These are phyloP conservation scores for Sideroxylon spinosum DNA, from an alignment of 179 eudicot genomes.

Conservation along the genomic window DNA sequence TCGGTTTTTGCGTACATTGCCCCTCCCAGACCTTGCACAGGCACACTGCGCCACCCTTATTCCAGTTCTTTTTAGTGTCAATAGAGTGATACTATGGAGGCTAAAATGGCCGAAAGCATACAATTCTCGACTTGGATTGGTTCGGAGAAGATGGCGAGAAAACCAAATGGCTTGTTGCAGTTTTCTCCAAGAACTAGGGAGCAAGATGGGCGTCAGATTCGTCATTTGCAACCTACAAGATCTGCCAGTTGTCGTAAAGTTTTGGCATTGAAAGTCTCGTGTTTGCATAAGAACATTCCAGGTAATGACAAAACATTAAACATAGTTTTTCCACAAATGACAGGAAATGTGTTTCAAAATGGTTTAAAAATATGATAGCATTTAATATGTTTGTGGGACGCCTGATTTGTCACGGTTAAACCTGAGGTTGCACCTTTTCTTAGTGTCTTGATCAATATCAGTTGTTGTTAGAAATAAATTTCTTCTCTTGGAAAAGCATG, in stretches of 20 bases:
- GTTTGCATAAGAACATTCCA: conserved; percentile 40
- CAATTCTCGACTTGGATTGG: conserved; percentile 47
- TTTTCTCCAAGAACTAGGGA: conserved; percentile 33
- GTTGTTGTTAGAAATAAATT: not conserved
- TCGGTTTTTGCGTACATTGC: too few species aligned
- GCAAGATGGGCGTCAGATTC: conserved; percentile 28
- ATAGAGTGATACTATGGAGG: conserved; percentile 40
- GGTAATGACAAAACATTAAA: conserved; percentile 35
- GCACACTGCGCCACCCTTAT: too few species aligned
- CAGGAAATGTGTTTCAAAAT: not conserved
- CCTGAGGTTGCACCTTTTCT: not conserved
- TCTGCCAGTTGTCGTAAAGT: conserved; percentile 22
- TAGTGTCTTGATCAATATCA: not conserved
- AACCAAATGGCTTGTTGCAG: conserved; percentile 32
- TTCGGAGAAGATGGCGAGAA: conserved; percentile 31
- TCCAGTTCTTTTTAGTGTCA: not conserved
- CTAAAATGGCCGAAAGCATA: conserved; percentile 39
- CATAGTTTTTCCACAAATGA: not conserved
- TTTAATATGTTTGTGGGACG: not conserved
- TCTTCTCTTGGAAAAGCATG: not conserved
- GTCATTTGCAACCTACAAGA: conserved; percentile 30
- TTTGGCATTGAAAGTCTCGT: conserved; percentile 34
- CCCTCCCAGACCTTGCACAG: too few species aligned
- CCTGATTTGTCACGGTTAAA: not conserved
- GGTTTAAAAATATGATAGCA: not conserved